These are phyloP conservation scores for Senna tora DNA, from an alignment of 306 rosid species.

Conservation along the genomic window DNA sequence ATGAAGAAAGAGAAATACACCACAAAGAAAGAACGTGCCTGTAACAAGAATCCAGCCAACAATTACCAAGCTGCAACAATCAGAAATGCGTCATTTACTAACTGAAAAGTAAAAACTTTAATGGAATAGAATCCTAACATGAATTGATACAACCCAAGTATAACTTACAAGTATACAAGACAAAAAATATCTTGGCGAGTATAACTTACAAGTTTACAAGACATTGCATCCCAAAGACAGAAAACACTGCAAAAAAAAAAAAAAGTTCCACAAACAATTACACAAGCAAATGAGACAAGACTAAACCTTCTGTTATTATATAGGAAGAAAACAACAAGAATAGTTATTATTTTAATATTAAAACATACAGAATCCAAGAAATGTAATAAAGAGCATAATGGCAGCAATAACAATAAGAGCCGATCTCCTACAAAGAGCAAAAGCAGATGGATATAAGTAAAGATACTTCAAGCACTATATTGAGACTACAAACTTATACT, in stretches of 20 bases:
- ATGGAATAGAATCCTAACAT: not conserved
- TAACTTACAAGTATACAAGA: too few relatives aligned
- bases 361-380: constrained; percentile 72
- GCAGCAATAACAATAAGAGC: constrained; percentile 60
- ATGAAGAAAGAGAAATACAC: constrained; percentile 64
- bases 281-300: constrained; percentile 7
- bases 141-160: not conserved
- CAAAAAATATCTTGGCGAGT: not conserved
- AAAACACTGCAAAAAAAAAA: constrained; percentile 55
- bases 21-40: constrained; percentile 57
- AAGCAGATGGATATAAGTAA: not conserved
- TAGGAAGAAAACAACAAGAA: not conserved
- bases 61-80: constrained; percentile 56
- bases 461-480: not conserved
- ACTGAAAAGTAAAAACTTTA: constrained; percentile 2
- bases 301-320: not conserved
- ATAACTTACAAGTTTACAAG: constrained; percentile 71
- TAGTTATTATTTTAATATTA: not conserved
- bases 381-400: constrained; percentile 57
- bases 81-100: constrained; percentile 18
- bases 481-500: not conserved
- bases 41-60: constrained; percentile 71
- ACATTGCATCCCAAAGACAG: constrained; percentile 57
- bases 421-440: constrained; percentile 54
- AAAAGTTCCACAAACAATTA: constrained; percentile 23